Evolutionary conservation across 805 yeast species (phyloP), one percentile per base, ranked within the genome.

Genomic region (Zygoascus bituminiphila): DNA sequence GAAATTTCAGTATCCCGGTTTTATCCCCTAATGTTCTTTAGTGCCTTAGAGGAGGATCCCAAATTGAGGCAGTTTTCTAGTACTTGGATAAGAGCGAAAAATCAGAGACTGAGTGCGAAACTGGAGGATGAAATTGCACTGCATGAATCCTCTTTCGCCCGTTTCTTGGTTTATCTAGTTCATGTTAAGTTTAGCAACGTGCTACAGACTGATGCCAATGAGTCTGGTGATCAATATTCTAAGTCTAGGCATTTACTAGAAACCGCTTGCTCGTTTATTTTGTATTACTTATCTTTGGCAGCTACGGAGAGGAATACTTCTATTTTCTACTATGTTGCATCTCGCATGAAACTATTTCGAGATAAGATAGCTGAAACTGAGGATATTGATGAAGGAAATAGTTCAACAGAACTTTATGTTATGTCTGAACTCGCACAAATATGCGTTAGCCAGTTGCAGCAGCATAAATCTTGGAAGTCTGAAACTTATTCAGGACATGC

Each of bases 401-500:
- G 10, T 4, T 53, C 51, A 1, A 58, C 63, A 47, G 45, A 74
- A 26, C 65, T 88, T 33, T 88, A 86, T 58, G 63, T 79, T 36
- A 68, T 86, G 10, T 75, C 95, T 1, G 96, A 88, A 56, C 63
- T 88, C 37, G 71, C 88, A 1, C 94, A 85, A 61, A 64, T 84
- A 49, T 67, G 78, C 5, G 70, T 88, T 42, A 75, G 80, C 47
- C 78, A 76, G 48, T 65, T 78, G 21, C 76, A 81, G 39, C 81
- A 76, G 8, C 58, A 65, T 21, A 79, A 74, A 56, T 73, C 71
- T 41, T 87, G 95, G 95, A 75, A 75, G 20, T 69, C 84, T 48
- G 76, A 81, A 21, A 79, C 88, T 0, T 88, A 89, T 79, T 94
- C 95, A 0, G 94, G 91, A 1, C 84, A 82, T 57, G 63, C 84